phyloP scores from a whole-genome alignment of 169 alveolate species.

The Plasmodium malariae region DNA sequence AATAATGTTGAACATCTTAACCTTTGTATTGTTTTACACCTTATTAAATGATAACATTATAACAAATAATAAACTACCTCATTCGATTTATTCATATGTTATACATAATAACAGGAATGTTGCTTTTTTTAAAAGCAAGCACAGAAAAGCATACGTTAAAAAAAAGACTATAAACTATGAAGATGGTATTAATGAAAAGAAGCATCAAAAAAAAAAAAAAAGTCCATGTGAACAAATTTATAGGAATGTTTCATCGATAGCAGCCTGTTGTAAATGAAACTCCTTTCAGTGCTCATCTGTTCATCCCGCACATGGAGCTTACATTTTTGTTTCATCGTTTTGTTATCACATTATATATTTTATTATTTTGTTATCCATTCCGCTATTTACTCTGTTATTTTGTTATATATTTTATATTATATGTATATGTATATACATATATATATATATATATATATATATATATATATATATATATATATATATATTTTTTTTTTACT shows the following conservation, averaged over 20 bases:
- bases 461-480: not conserved
- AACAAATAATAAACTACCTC: not conserved
- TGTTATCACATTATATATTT: too few relatives aligned
- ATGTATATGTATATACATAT: not conserved
- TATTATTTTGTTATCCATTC: too few relatives aligned
- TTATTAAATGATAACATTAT: not conserved
- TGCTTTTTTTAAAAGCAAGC: not conserved
- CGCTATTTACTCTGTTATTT: too few relatives aligned
- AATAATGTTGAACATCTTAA: too few relatives aligned
- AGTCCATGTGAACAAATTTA: not conserved
- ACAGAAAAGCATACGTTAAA: not conserved
- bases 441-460: not conserved
- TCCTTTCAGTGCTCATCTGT: too few relatives aligned
- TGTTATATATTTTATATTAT: too few relatives aligned
- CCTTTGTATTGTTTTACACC: conserved; percentile 19
- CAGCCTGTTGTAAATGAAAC: too few relatives aligned
- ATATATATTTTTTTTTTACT: not conserved
- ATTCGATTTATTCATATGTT: conserved; percentile 30
- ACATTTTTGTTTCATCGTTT: too few relatives aligned
- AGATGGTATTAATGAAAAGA: conserved; percentile 17
- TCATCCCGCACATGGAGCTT: too few relatives aligned
- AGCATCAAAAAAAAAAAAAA: not conserved
- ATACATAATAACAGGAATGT: conserved; percentile 3
- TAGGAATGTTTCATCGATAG: not conserved
- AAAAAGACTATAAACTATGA: conserved; percentile 35